Base-by-base conservation (phyloP, 2,329 filamentous ascomycete species). In the Pseudonectria foliicola region DNA sequence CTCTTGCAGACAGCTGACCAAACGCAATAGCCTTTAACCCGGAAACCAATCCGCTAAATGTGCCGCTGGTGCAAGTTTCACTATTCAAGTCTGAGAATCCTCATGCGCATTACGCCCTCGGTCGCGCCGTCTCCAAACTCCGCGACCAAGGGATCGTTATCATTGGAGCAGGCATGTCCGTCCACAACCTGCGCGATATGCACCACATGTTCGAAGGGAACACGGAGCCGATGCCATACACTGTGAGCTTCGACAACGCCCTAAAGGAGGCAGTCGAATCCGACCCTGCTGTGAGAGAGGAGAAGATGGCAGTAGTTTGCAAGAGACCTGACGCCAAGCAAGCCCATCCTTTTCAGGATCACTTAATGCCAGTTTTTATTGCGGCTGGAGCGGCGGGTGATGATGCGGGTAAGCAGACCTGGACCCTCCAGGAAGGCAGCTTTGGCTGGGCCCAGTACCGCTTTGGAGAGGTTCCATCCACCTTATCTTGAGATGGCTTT, bases 81-180 rank as follows among this genome's bases (percentile, higher is more conserved):
- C 67, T 87, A 10, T 85, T 80, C 56, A 63, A 71, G 37, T 73
- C 64, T 31, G 77, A 83, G 44, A 73, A 83, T 39, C 73, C 80
- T 0, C 66, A 73, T 39, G 68, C 73, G 51, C 83, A 88, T 54
- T 82, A 80, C 57, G 66, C 65, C 3, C 71, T 88, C 2, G 84
- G 84, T 2, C 67, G 73, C 38, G 82, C 82, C 2, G 65, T 88
- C 3, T 62, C 75, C 7, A 59, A 68, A n/a, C 68, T 88, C 2
- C 73, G 84, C 12, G 76, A 83, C 12, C 72, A 84, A 35, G 75
- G 75, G 13, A 68, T 86, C 33, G 66, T 82, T 31, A 77, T 88
- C 39, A 73, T 88, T 29, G 75, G 74, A 15, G 81, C 80, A 1
- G 83, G 83, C 10, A 86, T 87, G 81, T 80, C 81, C 1, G 82